Evolutionary conservation across 768 basidiomycete genomes (phyloP), one percentile per base, ranked within the genome.

Genomic region (Serendipita indica): DNA sequence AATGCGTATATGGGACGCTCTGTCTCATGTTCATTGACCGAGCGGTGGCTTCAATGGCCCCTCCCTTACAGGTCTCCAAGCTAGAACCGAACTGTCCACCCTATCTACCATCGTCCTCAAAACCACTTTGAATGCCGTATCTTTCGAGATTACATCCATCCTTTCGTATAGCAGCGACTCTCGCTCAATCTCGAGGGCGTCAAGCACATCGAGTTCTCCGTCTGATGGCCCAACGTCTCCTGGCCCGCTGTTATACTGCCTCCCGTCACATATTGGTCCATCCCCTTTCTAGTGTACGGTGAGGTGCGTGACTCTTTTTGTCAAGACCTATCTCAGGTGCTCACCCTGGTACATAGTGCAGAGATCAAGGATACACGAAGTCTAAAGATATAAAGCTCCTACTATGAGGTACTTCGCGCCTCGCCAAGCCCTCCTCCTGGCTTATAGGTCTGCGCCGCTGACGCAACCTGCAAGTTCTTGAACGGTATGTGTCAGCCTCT

Each of bases 31-130:
- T 14, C 22, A 12, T 20, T 46, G 12, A 46, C 45, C 22, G 12
- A 20, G 22, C 12, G 22, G 12, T 27, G 32, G 49, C 49, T 54
- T 54, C 49, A 16, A 25, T 10, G n/a, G 3, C 22, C 49, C 20
- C 10, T 54, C 20, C 32, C 49, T 54, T 16, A 54, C 49, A 10
- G 49, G 20, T 6, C 49, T 54, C 22, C 49, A 54, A 54, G 49
- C 49, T 10, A 28, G 49, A 4, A 54, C 49, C n/a, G 49, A 54
- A 30, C 49, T 28, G 7, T 54, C 32, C 22, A 54, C 30, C 16
- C 20, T 18, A 10, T 22, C 20, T 16, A 54, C n/a, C 49, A 28
- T 54, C 22, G 30, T 27, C 4, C 49, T 54, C 30, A 54, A 18
- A 16, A 54, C 49, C 10, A 54, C 16, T 5, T 3, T 7, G 3